Evolutionary conservation across 2,329 filamentous ascomycete species (phyloP).

Genomic region (Fonsecaea erecta): DNA sequence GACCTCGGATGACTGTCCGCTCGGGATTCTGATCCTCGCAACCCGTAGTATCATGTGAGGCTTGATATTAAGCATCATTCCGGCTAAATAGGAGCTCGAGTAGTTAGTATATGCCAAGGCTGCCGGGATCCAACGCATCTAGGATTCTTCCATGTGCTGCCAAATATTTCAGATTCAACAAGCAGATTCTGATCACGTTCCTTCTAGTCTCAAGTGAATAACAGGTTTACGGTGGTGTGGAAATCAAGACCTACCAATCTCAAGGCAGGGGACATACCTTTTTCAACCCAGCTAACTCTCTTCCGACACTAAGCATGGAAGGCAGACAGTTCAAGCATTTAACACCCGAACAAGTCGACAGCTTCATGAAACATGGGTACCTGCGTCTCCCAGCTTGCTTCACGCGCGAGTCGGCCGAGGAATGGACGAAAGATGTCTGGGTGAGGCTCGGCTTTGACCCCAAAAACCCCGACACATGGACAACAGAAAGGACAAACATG

Average conservation of each 20-base stretch:
- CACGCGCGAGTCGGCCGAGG: constrained; percentile 52
- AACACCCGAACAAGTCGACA: constrained; percentile 54
- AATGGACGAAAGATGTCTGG: constrained; percentile 62
- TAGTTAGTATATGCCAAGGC: background rate
- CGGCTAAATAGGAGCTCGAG: constrained; percentile 15
- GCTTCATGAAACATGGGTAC: constrained; percentile 63
- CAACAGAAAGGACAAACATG: constrained; percentile 67
- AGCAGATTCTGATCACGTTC: background rate
- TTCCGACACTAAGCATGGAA: constrained; percentile 10
- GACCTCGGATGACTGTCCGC: constrained; percentile 7
- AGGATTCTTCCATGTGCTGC: background rate
- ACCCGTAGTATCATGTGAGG: background rate
- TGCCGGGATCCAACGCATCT: background rate
- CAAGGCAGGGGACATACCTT: background rate
- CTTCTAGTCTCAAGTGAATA: background rate
- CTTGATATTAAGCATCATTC: constrained; percentile 8
- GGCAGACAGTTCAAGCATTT: constrained; percentile 39
- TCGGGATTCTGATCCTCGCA: constrained; percentile 5
- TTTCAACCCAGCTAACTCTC: background rate
- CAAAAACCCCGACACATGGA: constrained; percentile 68
- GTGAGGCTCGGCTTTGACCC: constrained; percentile 68
- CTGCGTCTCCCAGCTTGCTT: constrained; percentile 60
- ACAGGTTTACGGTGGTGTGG: background rate
- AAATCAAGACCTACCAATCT: background rate
- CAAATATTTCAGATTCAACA: background rate